phyloP scores from a whole-genome alignment of 805 yeast species.

The Candida maesae region DNA sequence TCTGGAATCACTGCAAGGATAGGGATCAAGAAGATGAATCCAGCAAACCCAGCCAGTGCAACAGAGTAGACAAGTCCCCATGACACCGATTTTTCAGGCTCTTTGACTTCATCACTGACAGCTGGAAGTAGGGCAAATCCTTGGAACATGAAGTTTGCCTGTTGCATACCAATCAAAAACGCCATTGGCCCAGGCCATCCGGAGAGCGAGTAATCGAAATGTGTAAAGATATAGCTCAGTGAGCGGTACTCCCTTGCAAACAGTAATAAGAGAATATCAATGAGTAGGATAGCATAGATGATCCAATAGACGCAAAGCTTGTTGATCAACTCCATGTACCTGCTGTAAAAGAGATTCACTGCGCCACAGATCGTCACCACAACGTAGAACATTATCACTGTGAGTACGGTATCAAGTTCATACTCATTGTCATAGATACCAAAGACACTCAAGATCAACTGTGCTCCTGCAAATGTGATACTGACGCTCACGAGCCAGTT shows the following conservation, averaged over 20 bases:
- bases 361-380: slow-evolving; percentile 59
- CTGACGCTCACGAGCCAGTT: slow-evolving; percentile 76
- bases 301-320: slow-evolving; percentile 74
- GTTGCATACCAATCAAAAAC: slow-evolving; percentile 73
- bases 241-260: slow-evolving; percentile 58
- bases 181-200: slow-evolving; percentile 75
- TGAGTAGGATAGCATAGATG: slow-evolving; percentile 61
- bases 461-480: slow-evolving; percentile 73
- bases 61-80: slow-evolving; percentile 68
- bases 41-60: slow-evolving; percentile 59
- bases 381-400: slow-evolving; percentile 52
- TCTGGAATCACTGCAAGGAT: slow-evolving; percentile 71
- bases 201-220: slow-evolving; percentile 66
- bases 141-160: slow-evolving; percentile 73
- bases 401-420: slow-evolving; percentile 51
- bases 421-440: slow-evolving; percentile 59
- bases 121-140: slow-evolving; percentile 83
- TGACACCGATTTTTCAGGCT: slow-evolving; percentile 72
- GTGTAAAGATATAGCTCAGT: slow-evolving; percentile 53
- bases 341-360: slow-evolving; percentile 58
- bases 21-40: slow-evolving; percentile 69
- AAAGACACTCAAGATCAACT: slow-evolving; percentile 62
- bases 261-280: slow-evolving; percentile 58
- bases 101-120: slow-evolving; percentile 75
- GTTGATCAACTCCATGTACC: slow-evolving; percentile 59